Evolutionary conservation across 805 yeast species (phyloP), one percentile per base, ranked within the genome.

Genomic region (Lachancea lanzarotensis): DNA sequence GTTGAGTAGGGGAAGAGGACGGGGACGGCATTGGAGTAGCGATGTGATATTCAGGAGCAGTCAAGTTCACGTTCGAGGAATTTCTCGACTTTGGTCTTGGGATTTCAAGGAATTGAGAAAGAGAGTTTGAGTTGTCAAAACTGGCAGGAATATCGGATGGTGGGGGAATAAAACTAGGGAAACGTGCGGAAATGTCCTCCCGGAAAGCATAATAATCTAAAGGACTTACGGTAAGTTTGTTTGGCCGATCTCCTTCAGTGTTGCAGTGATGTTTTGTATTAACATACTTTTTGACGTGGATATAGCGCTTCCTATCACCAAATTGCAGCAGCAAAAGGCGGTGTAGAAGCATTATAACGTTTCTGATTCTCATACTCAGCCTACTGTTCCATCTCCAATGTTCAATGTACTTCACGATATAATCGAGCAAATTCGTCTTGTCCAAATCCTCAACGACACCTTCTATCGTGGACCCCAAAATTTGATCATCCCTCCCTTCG

Each of bases 21-120:
- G 95, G 95, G 0, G 95, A 85, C 2, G 95, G 93, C 1, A 84
- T 84, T 0, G 95, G 96, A 0, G 96, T 87, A 0, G 96, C 90
- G 10, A 88, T 74, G 45, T 63, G 65, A 20, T 49, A 55, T 12
- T 58, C 57, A 9, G 68, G 67, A 4, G 53, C 53, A 8, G 58
- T 52, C n/a, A 62, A 38, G n/a, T 57, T 48, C 22, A 52, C 37
- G 48, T 61, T 67, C 10, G 64, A 48, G 0, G 63, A 51, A 46
- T 55, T 59, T 41, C 54, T 59, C 15, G 62, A 52, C 49, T 62
- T 63, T 1, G 85, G 76, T 44, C 79, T 68, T 2, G 84, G 82
- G 27, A 72, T 73, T 40, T 75, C 82, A 40, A 81, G 69, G 51
- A 73, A 75, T 49, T 79, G 84, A 0, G 84, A 72, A 15, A 81